Percentiles rank a stretch among this genome's conserved stretches.
phyloP scores from a whole-genome alignment of 176 grass and related monocot species.

The Eragrostis nindensis region DNA sequence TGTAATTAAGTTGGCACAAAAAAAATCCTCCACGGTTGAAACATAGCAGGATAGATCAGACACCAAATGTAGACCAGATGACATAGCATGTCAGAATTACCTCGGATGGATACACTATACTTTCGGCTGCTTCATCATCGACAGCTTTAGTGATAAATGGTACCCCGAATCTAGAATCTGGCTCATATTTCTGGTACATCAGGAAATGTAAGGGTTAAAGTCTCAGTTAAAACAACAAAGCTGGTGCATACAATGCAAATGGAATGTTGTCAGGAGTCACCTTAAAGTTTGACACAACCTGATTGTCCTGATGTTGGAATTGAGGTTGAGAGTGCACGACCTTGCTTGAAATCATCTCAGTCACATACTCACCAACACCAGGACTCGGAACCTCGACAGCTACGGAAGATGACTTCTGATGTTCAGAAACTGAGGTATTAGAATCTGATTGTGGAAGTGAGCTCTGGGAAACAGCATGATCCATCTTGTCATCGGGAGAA shows the following conservation, averaged over 20 bases:
- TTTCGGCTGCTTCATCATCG: constrained; percentile 45
- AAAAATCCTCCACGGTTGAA: not conserved
- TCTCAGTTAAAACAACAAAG: constrained; percentile 1
- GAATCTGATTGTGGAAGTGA: constrained; percentile 45
- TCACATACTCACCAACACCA: constrained; percentile 41
- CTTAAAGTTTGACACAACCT: constrained; percentile 40
- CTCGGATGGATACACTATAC: constrained; percentile 54
- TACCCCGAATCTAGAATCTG: constrained; percentile 54
- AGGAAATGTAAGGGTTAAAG: constrained; percentile 30
- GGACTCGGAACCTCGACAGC: constrained; percentile 22
- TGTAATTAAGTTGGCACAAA: constrained; percentile 13
- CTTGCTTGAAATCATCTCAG: constrained; percentile 47
- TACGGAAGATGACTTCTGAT: constrained; percentile 40
- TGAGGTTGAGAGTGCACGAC: constrained; percentile 44
- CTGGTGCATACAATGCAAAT: constrained; percentile 20
- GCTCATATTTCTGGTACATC: constrained; percentile 55
- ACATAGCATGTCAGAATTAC: constrained; percentile 44
- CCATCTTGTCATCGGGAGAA: constrained; percentile 29
- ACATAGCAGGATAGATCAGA: not conserved
- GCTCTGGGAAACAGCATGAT: constrained; percentile 36
- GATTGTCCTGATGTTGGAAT: constrained; percentile 48
- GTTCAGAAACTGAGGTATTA: constrained; percentile 39
- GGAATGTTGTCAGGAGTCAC: constrained; percentile 33
- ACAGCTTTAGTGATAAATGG: constrained; percentile 52
- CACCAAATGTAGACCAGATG: constrained; percentile 1